These are phyloP conservation scores for Mallotus japonicus DNA, from an alignment of 441 rosid species.

Conservation along the genomic window DNA sequence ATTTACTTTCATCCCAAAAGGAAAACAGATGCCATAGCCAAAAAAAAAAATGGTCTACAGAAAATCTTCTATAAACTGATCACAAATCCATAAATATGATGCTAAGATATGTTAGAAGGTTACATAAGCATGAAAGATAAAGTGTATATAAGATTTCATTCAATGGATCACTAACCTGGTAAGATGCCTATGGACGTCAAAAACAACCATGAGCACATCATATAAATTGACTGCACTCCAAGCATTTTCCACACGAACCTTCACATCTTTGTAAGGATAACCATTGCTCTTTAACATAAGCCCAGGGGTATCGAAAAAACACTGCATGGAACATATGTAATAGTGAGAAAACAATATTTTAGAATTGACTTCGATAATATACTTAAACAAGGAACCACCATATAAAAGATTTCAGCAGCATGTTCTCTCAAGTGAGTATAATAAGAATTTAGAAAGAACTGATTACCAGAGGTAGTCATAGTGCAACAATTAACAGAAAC, in stretches of 20 bases:
- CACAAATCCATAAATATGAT: background rate
- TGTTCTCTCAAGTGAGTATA: background rate
- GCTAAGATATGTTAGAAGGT: background rate
- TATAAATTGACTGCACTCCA: slow-evolving; percentile 78
- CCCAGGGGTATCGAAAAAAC: slow-evolving; percentile 96
- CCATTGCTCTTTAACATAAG: slow-evolving; percentile 62
- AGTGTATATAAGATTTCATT: slow-evolving; percentile 6
- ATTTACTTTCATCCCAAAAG: background rate
- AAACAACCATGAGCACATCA: slow-evolving; percentile 81
- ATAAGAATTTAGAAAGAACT: background rate
- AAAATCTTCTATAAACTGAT: background rate
- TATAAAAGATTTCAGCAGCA: background rate
- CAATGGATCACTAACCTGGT: slow-evolving; percentile 47
- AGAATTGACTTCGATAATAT: background rate
- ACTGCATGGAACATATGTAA: slow-evolving; percentile 40
- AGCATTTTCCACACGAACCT: slow-evolving; percentile 72
- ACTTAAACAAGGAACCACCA: background rate
- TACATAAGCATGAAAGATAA: background rate
- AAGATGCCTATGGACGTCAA: slow-evolving; percentile 89
- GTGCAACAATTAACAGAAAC: background rate
- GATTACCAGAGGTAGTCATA: background rate
- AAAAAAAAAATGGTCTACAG: background rate
- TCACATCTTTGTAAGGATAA: slow-evolving; percentile 69
- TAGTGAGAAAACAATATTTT: background rate
- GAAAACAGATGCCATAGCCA: background rate